phyloP scores from a whole-genome alignment of 345 rosid genomes.

The Citrus unshiu region DNA sequence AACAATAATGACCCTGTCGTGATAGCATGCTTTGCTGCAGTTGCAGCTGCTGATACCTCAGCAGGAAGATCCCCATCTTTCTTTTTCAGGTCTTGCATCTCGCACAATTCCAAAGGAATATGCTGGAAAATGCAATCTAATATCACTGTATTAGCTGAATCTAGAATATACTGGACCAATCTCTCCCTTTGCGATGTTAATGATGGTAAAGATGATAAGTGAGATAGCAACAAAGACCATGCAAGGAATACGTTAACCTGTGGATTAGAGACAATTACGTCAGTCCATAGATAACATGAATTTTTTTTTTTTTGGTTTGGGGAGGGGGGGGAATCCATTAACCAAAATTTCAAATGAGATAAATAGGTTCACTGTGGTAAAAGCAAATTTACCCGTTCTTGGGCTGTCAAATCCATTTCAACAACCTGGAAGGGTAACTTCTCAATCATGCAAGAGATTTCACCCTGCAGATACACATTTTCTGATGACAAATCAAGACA shows the following conservation, averaged over 20 bases:
- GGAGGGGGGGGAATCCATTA: background rate
- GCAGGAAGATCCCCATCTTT: constrained; percentile 64
- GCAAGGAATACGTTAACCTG: constrained; percentile 81
- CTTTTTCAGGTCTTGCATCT: constrained; percentile 59
- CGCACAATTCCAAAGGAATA: constrained; percentile 60
- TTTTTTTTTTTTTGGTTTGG: background rate
- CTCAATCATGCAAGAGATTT: constrained; percentile 64
- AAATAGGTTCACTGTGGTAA: background rate
- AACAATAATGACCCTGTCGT: constrained; percentile 56
- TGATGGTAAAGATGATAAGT: constrained; percentile 64
- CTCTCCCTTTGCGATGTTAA: constrained; percentile 59
- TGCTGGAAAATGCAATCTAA: constrained; percentile 91
- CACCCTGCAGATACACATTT: constrained; percentile 56
- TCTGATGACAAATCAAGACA: constrained; percentile 41
- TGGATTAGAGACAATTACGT: constrained; percentile 19
- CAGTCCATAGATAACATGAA: background rate
- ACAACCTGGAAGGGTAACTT: constrained; percentile 61
- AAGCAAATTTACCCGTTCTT: constrained; percentile 60
- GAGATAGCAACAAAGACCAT: constrained; percentile 87
- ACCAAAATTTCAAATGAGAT: background rate
- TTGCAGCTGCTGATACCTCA: constrained; percentile 57
- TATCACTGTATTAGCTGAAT: constrained; percentile 56
- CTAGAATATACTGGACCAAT: constrained; percentile 77
- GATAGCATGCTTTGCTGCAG: constrained; percentile 67
- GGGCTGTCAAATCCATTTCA: constrained; percentile 64